Base-by-base conservation (phyloP, 2,329 filamentous ascomycete species). In the Xenoacremonium recifei region DNA sequence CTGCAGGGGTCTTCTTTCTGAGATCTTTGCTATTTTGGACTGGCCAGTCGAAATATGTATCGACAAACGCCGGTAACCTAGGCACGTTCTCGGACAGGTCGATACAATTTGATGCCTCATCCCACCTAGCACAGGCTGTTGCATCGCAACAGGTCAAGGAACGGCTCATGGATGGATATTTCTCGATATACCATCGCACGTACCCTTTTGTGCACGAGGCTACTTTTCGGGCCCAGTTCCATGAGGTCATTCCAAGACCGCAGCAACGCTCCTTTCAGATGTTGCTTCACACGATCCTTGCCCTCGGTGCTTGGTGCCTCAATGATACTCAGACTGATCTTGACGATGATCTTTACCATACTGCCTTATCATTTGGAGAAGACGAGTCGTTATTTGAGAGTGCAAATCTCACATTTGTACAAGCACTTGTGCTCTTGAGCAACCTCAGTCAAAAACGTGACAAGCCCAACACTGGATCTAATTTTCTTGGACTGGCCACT, bases 381-480 rank as follows among this genome's bases (percentile, higher is more conserved):
- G 55, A 59, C 19, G 54, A 57, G 21, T 59, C 52, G 2, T 35
- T 65, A 18, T 60, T 65, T 29, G 61, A 65, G 42, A 55, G 56
- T 32, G 63, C 57, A 4, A 65, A 64, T 34, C 40, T 64, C 4
- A 57, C 59, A 1, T 52, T 61, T 17, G 58, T 63, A 0, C 61
- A 64, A 35, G 57, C 61, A 3, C 42, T 64, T 13, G 39, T 58
- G 4, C 47, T 64, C 5, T 37, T 63, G 10, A 59, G 55, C 30
- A 72, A 73, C 27, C 69, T 72, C 44, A 60, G 71, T 9, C 71
- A 75, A 44, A 73, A 73, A 45, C 63, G 67, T 18, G 69, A 74
- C 49, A 66, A 71, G 16, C 71, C 71, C 10, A 74, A 75, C 42
- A 73, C 70, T 0, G 70, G 71, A 6, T 73, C 69, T 40, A 74